Conservation (phyloP, 768 basidiomycete genomes). For the Butyriboletus loyo region DNA sequence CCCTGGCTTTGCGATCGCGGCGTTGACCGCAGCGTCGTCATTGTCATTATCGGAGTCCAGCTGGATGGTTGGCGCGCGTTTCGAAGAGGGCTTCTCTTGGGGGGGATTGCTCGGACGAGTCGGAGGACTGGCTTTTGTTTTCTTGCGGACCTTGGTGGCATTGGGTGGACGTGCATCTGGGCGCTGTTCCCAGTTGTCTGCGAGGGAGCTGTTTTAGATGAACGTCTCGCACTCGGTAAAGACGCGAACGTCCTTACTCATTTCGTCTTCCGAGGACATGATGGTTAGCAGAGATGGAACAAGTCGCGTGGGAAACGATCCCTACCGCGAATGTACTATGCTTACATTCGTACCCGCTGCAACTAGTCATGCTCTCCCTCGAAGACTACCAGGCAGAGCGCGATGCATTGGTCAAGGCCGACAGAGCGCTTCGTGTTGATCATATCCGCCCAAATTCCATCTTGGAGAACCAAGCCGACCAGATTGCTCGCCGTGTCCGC, state of each 20-base stretch:
- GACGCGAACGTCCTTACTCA: conserved; percentile 22
- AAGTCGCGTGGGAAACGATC: conserved; percentile 9
- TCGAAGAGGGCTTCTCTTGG: conserved; percentile 17
- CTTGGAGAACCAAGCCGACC: conserved; percentile 53
- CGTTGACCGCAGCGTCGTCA: not conserved
- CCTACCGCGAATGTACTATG: no score
- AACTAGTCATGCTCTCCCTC: conserved; percentile 1
- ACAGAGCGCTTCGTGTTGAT: conserved; percentile 54
- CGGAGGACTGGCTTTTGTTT: conserved; percentile 12
- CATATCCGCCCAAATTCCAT: conserved; percentile 30
- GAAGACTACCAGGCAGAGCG: conserved; percentile 26
- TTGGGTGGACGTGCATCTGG: conserved; percentile 7
- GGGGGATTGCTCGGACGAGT: conserved; percentile 8
- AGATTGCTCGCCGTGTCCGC: conserved; percentile 53
- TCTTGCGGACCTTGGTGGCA: conserved; percentile 21
- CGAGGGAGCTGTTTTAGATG: conserved; percentile 23
- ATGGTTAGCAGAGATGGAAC: not conserved
- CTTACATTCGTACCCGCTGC: not conserved
- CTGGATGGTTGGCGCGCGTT: conserved; percentile 2
- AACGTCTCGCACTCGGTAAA: conserved; percentile 9
- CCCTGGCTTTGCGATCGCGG: not conserved
- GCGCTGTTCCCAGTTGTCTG: conserved; percentile 22
- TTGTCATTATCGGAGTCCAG: not conserved
- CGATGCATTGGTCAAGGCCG: conserved; percentile 33
- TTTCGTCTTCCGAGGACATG: conserved; percentile 35